Percentiles rank a stretch among this genome's conserved stretches.
Conservation (phyloP, 306 rosid genomes). For the Cyclanthera cordifolia region DNA sequence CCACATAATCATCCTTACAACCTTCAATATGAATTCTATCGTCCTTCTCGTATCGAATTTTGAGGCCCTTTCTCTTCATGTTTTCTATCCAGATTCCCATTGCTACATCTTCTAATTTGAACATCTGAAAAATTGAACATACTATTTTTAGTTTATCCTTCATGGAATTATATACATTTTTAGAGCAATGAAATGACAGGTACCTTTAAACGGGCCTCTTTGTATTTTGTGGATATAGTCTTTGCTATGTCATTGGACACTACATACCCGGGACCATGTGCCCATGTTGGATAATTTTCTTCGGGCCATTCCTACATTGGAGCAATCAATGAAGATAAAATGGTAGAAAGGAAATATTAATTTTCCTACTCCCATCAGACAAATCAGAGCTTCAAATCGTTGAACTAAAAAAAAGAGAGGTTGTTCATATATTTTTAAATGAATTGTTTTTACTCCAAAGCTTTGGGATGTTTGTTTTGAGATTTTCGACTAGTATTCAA, state of each 20-base stretch:
- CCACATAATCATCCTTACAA: conserved; percentile 76
- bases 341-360: not conserved
- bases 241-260: conserved; percentile 73
- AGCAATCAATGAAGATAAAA: conserved; percentile 19
- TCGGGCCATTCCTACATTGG: conserved; percentile 77
- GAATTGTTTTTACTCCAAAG: no score
- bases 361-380: no score
- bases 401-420: no score
- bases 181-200: not conserved
- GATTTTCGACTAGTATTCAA: no score
- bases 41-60: conserved; percentile 60
- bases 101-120: conserved; percentile 96
- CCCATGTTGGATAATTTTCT: conserved; percentile 86
- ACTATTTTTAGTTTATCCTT: not conserved
- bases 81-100: conserved; percentile 98
- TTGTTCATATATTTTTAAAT: no score
- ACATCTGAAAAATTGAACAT: conserved; percentile 53
- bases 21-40: conserved; percentile 51
- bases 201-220: conserved; percentile 65
- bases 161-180: not conserved
- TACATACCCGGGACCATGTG: conserved; percentile 98
- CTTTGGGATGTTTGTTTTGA: no score
- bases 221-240: conserved; percentile 43
- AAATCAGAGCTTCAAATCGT: no score
- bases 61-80: conserved; percentile 57